Percentiles rank a stretch among this genome's conserved stretches.
Conservation (phyloP, 2,329 filamentous ascomycete species). For the Ceratocystis harringtonii region DNA sequence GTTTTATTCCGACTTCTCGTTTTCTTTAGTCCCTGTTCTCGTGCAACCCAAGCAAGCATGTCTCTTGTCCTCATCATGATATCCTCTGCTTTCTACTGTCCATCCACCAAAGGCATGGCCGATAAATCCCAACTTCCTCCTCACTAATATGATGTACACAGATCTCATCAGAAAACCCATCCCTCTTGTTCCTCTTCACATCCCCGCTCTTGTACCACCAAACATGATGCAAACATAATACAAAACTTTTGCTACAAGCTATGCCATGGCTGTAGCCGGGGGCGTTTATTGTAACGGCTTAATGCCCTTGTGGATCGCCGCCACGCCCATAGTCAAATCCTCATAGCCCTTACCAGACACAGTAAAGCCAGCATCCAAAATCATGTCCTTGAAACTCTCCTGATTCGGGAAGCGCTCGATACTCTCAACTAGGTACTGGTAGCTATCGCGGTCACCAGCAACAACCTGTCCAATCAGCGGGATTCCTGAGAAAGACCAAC, state of each 20-base stretch:
- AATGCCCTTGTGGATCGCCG: slow-evolving; percentile 90
- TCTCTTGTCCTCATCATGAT: neutral
- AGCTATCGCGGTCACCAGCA: slow-evolving; percentile 84
- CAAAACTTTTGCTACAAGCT: neutral
- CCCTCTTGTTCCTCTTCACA: neutral
- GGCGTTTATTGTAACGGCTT: slow-evolving; percentile 41
- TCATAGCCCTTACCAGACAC: slow-evolving; percentile 75
- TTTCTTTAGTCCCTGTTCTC: neutral
- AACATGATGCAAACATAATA: neutral
- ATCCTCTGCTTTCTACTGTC: neutral
- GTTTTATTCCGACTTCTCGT: neutral
- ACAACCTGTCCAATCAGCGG: slow-evolving; percentile 91
- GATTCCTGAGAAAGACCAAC: slow-evolving; percentile 90
- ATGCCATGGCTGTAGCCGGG: no score
- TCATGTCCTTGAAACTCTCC: slow-evolving; percentile 70
- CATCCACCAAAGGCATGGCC: neutral
- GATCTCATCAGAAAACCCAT: neutral
- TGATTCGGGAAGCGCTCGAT: slow-evolving; percentile 89
- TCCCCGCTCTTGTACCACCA: neutral
- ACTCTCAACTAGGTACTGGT: slow-evolving; percentile 97
- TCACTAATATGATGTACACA: neutral
- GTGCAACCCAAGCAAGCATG: neutral
- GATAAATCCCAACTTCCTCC: neutral
- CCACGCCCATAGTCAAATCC: slow-evolving; percentile 81
- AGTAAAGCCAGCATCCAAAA: slow-evolving; percentile 67